Evolutionary conservation across 306 rosid species (phyloP).

Genomic region (Comarum palustre): DNA sequence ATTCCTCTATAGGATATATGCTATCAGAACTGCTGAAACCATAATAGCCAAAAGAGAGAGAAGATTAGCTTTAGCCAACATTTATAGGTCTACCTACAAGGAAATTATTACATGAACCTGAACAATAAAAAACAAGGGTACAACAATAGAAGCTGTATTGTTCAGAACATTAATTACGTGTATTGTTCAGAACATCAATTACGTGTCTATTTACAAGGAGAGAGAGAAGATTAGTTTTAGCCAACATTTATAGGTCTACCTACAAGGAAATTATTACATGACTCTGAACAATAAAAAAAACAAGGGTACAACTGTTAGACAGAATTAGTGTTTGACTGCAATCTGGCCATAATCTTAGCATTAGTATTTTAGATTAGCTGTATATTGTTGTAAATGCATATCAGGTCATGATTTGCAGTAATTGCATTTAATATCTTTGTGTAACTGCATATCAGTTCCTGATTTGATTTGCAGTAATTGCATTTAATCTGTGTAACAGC

Average conservation of each 20-base stretch:
- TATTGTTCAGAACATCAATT: background rate
- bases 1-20: conserved; percentile 64
- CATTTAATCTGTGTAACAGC: no score
- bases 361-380: no score
- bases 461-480: no score
- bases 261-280: conserved; percentile 2
- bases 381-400: no score
- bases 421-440: no score
- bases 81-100: background rate
- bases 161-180: no score
- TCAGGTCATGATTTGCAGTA: no score
- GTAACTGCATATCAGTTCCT: no score
- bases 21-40: conserved; percentile 69
- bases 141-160: background rate
- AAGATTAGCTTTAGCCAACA: conserved; percentile 19
- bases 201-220: background rate
- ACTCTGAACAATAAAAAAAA: background rate
- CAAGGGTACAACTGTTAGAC: background rate
- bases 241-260: conserved; percentile 7
- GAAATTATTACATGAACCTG: conserved; percentile 5
- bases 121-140: background rate
- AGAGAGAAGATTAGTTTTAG: conserved; percentile 20
- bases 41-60: conserved; percentile 29
- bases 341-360: no score
- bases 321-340: no score